These are phyloP conservation scores for Cryptosporidium sp. DNA, from an alignment of 169 alveolate genomes.

Conservation along the genomic window DNA sequence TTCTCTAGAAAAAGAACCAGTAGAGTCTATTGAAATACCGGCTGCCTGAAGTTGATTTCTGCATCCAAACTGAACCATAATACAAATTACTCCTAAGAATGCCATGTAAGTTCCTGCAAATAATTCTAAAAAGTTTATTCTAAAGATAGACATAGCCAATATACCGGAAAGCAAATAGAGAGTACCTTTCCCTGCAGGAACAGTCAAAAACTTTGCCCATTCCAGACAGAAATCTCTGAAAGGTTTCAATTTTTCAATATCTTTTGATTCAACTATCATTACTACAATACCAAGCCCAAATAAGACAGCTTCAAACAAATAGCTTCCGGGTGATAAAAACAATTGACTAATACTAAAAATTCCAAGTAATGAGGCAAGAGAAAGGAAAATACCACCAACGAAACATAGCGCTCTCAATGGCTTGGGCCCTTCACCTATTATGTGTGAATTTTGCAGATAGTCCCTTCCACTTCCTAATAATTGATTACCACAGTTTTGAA, in stretches of 20 bases:
- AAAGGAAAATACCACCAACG: conserved; percentile 71
- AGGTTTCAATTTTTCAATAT: conserved; percentile 56
- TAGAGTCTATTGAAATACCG: conserved; percentile 58
- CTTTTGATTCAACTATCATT: conserved; percentile 70
- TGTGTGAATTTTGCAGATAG: conserved; percentile 65
- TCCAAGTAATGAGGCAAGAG: conserved; percentile 70
- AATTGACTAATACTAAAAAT: conserved; percentile 68
- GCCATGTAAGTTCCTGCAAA: conserved; percentile 75
- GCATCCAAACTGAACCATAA: conserved; percentile 73
- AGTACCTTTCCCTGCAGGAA: conserved; percentile 72
- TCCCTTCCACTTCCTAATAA: conserved; percentile 69
- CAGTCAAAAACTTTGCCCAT: conserved; percentile 76
- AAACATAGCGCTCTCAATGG: conserved; percentile 72
- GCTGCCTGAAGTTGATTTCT: conserved; percentile 74
- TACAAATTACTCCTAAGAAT: conserved; percentile 60
- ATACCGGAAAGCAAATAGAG: conserved; percentile 61
- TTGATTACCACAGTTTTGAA: conserved; percentile 73
- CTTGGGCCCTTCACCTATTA: conserved; percentile 73
- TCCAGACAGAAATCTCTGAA: conserved; percentile 74
- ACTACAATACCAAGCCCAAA: conserved; percentile 71
- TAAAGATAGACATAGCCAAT: conserved; percentile 70
- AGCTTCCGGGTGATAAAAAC: conserved; percentile 70
- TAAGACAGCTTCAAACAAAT: conserved; percentile 59
- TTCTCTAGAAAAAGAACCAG: conserved; percentile 63
- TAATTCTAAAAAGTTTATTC: conserved; percentile 59